These are phyloP conservation scores for Scleromitrula shiraiana DNA, from an alignment of 2,329 filamentous ascomycete species.

Conservation along the genomic window DNA sequence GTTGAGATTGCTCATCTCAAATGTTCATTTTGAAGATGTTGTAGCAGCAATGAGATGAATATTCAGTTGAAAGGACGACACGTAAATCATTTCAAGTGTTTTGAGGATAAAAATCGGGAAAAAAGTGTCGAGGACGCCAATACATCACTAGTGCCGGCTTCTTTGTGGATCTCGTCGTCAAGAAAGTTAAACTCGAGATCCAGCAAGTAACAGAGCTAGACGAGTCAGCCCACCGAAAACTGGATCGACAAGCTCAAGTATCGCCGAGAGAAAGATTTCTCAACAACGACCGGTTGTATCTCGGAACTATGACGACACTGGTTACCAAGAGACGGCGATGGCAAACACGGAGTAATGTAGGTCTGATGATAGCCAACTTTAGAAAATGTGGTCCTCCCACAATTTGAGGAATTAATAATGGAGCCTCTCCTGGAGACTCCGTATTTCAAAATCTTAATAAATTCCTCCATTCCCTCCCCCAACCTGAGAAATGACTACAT, in stretches of 20 bases:
- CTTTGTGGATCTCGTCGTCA: conserved; percentile 6
- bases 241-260: conserved; percentile 6
- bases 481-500: background rate
- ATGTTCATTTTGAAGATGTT: background rate
- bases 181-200: conserved; percentile 1
- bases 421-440: conserved; percentile 1
- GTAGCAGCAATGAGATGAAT: background rate
- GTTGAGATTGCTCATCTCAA: no score
- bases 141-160: conserved; percentile 5
- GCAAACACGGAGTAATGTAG: conserved; percentile 7
- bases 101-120: background rate
- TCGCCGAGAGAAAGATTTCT: conserved; percentile 13
- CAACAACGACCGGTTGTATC: conserved; percentile 15
- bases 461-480: conserved; percentile 7
- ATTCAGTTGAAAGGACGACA: no score
- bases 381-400: conserved; percentile 2
- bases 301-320: conserved; percentile 22
- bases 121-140: background rate
- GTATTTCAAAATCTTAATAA: conserved; percentile 9
- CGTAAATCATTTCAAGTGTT: background rate
- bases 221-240: conserved; percentile 8
- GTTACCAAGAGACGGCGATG: conserved; percentile 5
- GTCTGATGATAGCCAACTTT: background rate
- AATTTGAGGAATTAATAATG: conserved; percentile 1
- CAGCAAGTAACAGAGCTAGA: background rate